phyloP scores from a whole-genome alignment of 441 rosid species.

The Adansonia rubrostipa region DNA sequence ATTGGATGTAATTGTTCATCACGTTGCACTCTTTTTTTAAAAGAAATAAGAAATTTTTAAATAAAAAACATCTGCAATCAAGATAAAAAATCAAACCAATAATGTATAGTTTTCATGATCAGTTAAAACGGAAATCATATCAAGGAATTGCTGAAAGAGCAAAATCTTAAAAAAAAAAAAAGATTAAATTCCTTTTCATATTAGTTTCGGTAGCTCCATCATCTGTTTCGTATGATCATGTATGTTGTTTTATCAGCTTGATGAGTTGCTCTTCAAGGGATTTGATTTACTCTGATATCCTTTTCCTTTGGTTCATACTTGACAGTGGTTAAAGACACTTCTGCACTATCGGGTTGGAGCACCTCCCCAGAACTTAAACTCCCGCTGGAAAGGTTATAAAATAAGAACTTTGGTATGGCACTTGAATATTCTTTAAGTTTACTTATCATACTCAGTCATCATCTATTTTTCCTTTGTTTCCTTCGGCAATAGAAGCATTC shows the following conservation, averaged over 20 bases:
- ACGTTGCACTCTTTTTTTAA: neutral
- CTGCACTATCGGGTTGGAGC: neutral
- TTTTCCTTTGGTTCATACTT: neutral
- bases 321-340: slow-evolving; percentile 1
- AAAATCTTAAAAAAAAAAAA: neutral
- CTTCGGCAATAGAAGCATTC: slow-evolving; percentile 91
- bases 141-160: neutral
- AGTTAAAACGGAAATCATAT: neutral
- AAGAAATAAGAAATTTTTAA: neutral
- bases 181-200: neutral
- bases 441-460: slow-evolving; percentile 10
- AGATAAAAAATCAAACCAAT: neutral
- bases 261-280: neutral
- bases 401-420: slow-evolving; percentile 6
- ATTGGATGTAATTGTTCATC: neutral
- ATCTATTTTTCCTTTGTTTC: slow-evolving; percentile 66
- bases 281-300: neutral
- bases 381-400: neutral
- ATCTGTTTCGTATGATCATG: neutral
- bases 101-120: neutral
- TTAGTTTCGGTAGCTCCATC: neutral
- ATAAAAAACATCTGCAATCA: neutral
- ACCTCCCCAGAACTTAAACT: neutral
- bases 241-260: slow-evolving; percentile 3
- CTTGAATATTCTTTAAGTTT: slow-evolving; percentile 21